phyloP scores from a whole-genome alignment of 1,284 basidiomycete species.

The Ganoderma lucidum region DNA sequence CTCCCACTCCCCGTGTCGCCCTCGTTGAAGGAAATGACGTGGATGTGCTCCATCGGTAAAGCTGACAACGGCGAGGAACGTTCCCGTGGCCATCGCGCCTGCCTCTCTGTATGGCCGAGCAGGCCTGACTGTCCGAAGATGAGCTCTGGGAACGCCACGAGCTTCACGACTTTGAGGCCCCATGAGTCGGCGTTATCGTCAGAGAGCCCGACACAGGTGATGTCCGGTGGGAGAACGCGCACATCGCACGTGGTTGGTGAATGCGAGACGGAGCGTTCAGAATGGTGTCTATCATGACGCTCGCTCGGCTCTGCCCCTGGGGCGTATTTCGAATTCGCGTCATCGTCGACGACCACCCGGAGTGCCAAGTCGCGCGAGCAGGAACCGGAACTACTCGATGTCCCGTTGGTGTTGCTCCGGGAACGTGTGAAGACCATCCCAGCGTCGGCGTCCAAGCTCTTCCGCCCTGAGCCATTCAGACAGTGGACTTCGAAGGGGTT shows the following conservation, averaged over 20 bases:
- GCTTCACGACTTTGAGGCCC: constrained; percentile 77
- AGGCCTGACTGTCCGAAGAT: constrained; percentile 46
- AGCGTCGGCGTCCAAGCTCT: constrained; percentile 46
- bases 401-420: constrained; percentile 48
- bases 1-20: constrained; percentile 38
- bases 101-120: constrained; percentile 11
- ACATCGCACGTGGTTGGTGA: constrained; percentile 42
- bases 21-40: constrained; percentile 25
- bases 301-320: constrained; percentile 18
- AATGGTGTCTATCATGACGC: constrained; percentile 20
- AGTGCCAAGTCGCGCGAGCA: constrained; percentile 19
- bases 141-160: constrained; percentile 76
- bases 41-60: constrained; percentile 24
- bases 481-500: constrained; percentile 42
- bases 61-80: constrained; percentile 17
- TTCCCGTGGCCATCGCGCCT: constrained; percentile 9
- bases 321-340: constrained; percentile 11
- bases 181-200: constrained; percentile 73
- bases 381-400: constrained; percentile 31
- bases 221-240: constrained; percentile 41
- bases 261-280: constrained; percentile 37
- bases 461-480: constrained; percentile 24
- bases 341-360: constrained; percentile 23
- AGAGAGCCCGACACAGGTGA: constrained; percentile 49
- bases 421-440: constrained; percentile 55